These are phyloP conservation scores for Dillenia suffruticosa DNA, from an alignment of 164 flowering plant genomes.

Conservation along the genomic window DNA sequence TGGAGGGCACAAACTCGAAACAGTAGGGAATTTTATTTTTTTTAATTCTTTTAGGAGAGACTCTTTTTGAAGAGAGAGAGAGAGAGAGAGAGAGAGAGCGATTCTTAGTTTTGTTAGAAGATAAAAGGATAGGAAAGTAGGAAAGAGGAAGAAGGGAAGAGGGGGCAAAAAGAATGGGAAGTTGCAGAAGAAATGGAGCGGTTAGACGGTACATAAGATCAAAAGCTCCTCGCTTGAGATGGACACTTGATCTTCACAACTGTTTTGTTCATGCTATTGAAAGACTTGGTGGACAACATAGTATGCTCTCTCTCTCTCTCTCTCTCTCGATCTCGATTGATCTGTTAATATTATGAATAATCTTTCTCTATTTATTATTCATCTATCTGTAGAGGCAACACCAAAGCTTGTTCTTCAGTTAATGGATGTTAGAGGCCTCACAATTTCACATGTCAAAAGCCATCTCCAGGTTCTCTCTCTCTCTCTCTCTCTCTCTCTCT, in stretches of 20 bases:
- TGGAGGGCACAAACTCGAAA: too few species aligned
- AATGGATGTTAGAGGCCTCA: constrained; percentile 85
- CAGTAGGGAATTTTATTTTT: neutral
- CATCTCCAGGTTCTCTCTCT: constrained; percentile 68
- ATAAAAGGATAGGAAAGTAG: neutral
- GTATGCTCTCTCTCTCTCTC: constrained; percentile 29
- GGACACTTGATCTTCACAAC: constrained; percentile 91
- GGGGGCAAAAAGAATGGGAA: constrained; percentile 33
- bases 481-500: neutral
- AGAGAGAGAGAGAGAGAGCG: constrained; percentile 1
- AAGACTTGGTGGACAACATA: constrained; percentile 85
- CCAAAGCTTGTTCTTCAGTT: constrained; percentile 84
- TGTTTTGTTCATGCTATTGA: constrained; percentile 78
- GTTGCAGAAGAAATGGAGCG: constrained; percentile 62
- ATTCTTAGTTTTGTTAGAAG: neutral
- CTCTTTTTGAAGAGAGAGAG: neutral
- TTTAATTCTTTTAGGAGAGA: neutral
- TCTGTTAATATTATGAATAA: neutral
- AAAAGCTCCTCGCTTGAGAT: constrained; percentile 71
- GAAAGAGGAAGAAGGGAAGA: neutral
- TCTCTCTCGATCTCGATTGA: neutral
- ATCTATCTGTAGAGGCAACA: constrained; percentile 58
- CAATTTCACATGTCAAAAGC: constrained; percentile 91
- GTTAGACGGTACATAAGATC: constrained; percentile 82
- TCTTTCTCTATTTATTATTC: neutral